Base-by-base conservation (phyloP, 1,284 basidiomycete genomes). In the Ustilago tritici region DNA sequence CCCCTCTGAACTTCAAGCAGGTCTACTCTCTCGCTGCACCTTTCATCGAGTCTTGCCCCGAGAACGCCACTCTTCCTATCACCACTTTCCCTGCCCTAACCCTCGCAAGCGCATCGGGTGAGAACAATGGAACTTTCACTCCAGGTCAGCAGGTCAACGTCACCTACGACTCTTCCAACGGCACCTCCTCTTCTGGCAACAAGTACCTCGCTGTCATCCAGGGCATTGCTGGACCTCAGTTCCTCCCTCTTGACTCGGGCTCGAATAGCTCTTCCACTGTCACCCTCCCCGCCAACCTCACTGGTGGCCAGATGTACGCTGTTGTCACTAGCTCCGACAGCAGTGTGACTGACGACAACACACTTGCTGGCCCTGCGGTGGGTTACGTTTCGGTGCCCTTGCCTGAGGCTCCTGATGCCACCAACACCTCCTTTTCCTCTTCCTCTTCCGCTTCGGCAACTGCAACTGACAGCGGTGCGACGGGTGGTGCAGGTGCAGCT, bases 1-100 rank as follows among this genome's bases (percentile, higher is more conserved):
- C 79, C 2, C 61, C 80, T 11, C 61, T 84, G 5, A 65, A 78
- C 61, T 80, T 80, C 65, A 66, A 75, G 49, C 70, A 83, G 63
- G 81, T 83, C 31, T 84, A 82, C 76, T 78, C 74, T n/a, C 67
- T 84, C 10, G 80, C 81, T 12, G 76, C 80, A 4, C 80, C 80
- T 1, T 78, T 84, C 72, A 80, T 84, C 65, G 40, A 60, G 32
- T 70, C 75, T 31, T 78, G 73, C 63, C 69, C 76, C 1, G 5
- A 23, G 8, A 76, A 71, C 54, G 68, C 60, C 14, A 61, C 31
- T 9, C 46, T 79, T 10, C 73, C 73, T 3, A 61, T 79, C 56
- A 72, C 65, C 8, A 62, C 76, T 1, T 79, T 79, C 65, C 76
- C 76, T 28, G 38, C 59, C 0, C 58, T 79, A 15, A 52, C 59